phyloP scores from a whole-genome alignment of 1,284 basidiomycete genomes.

The Cryptococcus sp. region DNA sequence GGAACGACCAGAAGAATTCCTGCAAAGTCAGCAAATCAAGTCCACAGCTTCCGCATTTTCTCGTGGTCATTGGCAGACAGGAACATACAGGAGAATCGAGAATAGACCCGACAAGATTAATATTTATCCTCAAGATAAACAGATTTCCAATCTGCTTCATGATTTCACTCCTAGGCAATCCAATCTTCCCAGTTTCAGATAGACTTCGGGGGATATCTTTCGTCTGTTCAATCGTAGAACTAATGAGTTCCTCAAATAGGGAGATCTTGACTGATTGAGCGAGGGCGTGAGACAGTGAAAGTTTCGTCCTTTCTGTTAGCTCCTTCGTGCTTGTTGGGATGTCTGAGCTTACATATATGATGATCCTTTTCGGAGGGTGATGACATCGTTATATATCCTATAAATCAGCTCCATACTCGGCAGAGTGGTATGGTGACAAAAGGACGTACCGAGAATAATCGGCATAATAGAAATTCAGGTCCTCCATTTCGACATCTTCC shows the following conservation, averaged over 20 bases:
- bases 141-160: conserved; percentile 97
- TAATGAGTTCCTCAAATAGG: conserved; percentile 88
- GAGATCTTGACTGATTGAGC: conserved; percentile 97
- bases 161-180: conserved; percentile 66
- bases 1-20: conserved; percentile 90
- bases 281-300: conserved; percentile 89
- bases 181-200: conserved; percentile 90
- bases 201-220: conserved; percentile 93
- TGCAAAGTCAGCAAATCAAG: conserved; percentile 43
- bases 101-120: conserved; percentile 92
- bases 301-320: conserved; percentile 69
- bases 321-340: background rate
- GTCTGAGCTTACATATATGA: conserved; percentile 73
- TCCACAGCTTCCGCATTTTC: too few species aligned
- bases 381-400: conserved; percentile 97
- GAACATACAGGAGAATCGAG: conserved; percentile 80
- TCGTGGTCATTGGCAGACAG: too few species aligned
- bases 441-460: conserved; percentile 79
- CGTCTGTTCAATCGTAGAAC: conserved; percentile 90
- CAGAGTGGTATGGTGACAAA: background rate
- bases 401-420: background rate
- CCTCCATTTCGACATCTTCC: conserved; percentile 88
- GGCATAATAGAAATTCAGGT: conserved; percentile 94
- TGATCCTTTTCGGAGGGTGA: conserved; percentile 88
- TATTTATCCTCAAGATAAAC: conserved; percentile 89